These are phyloP conservation scores for Allium sativum DNA, from an alignment of 106 monocot species.

Conservation along the genomic window DNA sequence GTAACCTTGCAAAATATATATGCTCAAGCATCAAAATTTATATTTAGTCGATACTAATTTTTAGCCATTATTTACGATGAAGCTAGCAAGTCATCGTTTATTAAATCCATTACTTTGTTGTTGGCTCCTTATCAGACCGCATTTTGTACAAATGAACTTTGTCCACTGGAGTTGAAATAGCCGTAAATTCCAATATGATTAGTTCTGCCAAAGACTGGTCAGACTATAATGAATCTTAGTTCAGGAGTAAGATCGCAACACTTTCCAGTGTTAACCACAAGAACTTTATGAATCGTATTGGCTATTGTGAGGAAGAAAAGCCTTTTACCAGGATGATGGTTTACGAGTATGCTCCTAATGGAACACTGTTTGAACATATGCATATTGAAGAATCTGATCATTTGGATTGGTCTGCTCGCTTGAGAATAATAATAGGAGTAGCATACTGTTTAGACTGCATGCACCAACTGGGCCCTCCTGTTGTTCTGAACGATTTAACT, in stretches of 20 bases:
- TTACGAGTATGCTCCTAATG: slow-evolving; percentile 62
- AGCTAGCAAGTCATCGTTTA: too few species aligned
- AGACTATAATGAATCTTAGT: too few species aligned
- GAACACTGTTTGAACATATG: slow-evolving; percentile 64
- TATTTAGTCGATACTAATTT: too few species aligned
- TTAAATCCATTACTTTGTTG: too few species aligned
- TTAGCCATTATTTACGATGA: too few species aligned
- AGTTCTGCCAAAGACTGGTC: too few species aligned
- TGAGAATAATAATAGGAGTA: slow-evolving; percentile 46
- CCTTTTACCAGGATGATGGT: slow-evolving; percentile 70
- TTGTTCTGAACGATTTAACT: slow-evolving; percentile 24
- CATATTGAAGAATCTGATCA: slow-evolving; percentile 61
- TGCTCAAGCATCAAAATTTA: too few species aligned
- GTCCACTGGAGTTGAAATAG: too few species aligned
- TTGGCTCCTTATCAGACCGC: too few species aligned
- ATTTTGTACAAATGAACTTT: too few species aligned
- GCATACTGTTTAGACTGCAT: slow-evolving; percentile 46
- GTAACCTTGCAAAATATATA: too few species aligned
- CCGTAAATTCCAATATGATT: too few species aligned
- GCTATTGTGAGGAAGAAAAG: slow-evolving; percentile 43
- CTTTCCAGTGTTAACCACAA: slow-evolving; percentile 59
- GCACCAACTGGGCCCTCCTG: slow-evolving; percentile 33
- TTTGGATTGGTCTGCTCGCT: slow-evolving; percentile 36
- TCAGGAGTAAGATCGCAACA: slow-evolving; percentile 46
- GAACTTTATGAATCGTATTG: slow-evolving; percentile 56